Conservation (phyloP, 176 grass and related monocot species). For the Ensete ventricosum region DNA sequence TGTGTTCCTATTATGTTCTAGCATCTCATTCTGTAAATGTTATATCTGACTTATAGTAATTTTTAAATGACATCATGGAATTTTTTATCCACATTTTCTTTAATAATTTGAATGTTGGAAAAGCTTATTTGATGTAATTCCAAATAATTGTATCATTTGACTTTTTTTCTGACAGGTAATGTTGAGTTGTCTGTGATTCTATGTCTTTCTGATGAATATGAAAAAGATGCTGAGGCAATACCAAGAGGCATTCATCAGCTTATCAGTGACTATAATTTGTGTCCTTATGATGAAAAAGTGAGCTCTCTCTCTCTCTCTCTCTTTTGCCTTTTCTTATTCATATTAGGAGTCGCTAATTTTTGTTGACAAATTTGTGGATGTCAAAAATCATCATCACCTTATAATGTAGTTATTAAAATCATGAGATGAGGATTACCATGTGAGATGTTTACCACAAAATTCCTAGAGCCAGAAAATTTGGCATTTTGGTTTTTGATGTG, state of each 20-base stretch:
- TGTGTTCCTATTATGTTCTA: not conserved
- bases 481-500: not conserved
- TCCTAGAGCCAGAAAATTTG: not conserved
- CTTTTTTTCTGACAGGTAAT: slow-evolving; percentile 35
- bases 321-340: not conserved
- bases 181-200: slow-evolving; percentile 69
- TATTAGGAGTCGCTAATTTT: not conserved
- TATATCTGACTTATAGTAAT: not conserved
- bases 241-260: slow-evolving; percentile 50
- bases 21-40: not conserved
- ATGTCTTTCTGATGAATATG: slow-evolving; percentile 46
- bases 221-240: slow-evolving; percentile 30
- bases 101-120: not conserved
- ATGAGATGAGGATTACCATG: not conserved
- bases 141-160: not conserved
- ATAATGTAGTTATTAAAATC: not conserved
- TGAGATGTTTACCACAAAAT: not conserved
- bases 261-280: slow-evolving; percentile 42
- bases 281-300: slow-evolving; percentile 56
- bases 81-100: not conserved
- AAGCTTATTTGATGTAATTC: not conserved
- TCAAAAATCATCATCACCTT: slow-evolving; percentile 6
- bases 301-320: slow-evolving; percentile 23
- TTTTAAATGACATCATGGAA: not conserved
- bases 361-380: not conserved